phyloP scores from a whole-genome alignment of 768 basidiomycete genomes.

The Lentinula detonsa region DNA sequence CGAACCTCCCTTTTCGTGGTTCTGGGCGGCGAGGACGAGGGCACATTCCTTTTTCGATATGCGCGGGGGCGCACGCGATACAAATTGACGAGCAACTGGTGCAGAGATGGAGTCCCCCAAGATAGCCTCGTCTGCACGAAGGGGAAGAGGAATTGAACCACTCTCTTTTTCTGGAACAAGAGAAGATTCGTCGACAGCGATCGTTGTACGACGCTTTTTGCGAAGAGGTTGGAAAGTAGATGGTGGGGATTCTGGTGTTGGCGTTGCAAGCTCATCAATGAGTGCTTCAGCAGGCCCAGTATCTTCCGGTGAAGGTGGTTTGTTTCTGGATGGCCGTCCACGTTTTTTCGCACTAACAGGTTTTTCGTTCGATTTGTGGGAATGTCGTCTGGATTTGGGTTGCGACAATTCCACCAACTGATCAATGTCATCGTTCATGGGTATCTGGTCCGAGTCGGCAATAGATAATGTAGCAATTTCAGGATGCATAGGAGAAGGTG shows the following conservation, averaged over 20 bases:
- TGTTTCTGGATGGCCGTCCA: neutral
- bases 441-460: constrained; percentile 8
- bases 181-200: neutral
- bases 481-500: constrained; percentile 20
- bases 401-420: neutral
- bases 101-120: neutral
- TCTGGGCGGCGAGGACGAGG: constrained; percentile 1
- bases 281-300: neutral
- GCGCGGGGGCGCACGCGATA: neutral
- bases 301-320: neutral
- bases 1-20: constrained; percentile 21
- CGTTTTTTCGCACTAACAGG: neutral
- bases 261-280: constrained; percentile 3
- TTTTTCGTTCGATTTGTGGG: neutral
- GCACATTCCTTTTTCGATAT: constrained; percentile 11
- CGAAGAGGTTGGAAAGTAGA: neutral
- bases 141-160: neutral
- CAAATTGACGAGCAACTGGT: neutral
- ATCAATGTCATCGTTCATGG: neutral
- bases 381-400: neutral
- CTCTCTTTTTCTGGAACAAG: neutral
- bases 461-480: constrained; percentile 18
- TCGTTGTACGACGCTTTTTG: neutral
- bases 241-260: neutral
- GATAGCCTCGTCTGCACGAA: neutral